Evolutionary conservation across 495 filamentous ascomycete genomes (phyloP), one percentile per base, ranked within the genome.

Genomic region (Cercophora samala): DNA sequence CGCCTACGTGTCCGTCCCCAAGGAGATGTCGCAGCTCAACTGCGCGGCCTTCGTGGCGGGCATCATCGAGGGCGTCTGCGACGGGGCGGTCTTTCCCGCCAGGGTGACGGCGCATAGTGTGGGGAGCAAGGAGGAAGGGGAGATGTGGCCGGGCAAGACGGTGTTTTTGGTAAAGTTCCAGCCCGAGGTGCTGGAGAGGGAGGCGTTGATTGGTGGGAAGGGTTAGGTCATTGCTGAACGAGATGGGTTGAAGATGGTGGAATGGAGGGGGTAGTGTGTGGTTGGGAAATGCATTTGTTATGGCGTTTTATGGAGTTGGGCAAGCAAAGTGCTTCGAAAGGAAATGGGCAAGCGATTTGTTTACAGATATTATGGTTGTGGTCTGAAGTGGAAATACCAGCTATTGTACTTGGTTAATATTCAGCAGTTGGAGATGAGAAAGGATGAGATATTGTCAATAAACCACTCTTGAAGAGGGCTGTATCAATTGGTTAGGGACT

Each of bases 41-140:
- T 97, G 94, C 78, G 95, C 95, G 24, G 95, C 95, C 15, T 99
- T 89, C 71, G 93, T 97, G 4, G 95, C 96, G 1, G 95, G 95
- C 1, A 91, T 99, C 64, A 89, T 99, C 64, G 95, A 99, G 84
- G 95, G 96, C 5, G 89, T 96, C 0, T 95, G 93, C 75, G 95
- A 97, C 79, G 93, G 92, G 6, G 90, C 91, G 63, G 92, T 90
- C 9, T 96, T 97, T 76, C 88, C 89, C 64, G 91, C 92, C 3
- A 88, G 89, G 67, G 96, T 98, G 24, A 94, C 91, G 65, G 95
- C 96, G 69, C 96, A 98, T 81, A 93, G 88, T 74, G 89, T 91
- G 3, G 85, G 82, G 1, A 89, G 89, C 65, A 87, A 89, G 70
- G 89, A 90, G 70, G 84, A 84, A 62, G 92, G 92, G 64, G 86